Evolutionary conservation across 805 yeast genomes (phyloP), one percentile per base, ranked within the genome.

Genomic region (Zygoascus bituminiphila): DNA sequence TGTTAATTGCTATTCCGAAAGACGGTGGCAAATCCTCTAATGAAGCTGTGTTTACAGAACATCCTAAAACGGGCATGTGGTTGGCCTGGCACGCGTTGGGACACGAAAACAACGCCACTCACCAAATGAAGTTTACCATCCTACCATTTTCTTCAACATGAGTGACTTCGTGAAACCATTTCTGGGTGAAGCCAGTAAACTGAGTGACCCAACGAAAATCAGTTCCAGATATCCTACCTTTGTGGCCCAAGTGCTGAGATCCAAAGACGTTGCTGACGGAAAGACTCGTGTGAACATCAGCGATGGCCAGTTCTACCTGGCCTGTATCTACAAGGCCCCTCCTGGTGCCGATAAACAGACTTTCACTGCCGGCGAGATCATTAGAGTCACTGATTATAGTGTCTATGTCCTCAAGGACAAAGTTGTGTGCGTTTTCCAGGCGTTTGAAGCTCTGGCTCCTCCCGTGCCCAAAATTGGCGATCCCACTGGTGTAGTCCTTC

Each of bases 381-480:
- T 48, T n/a, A 22, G 35, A 21, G 21, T 48, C 25, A 38, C 38
- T 4, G 38, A 44, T 19, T 41, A 25, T 25, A n/a, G 20, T 12
- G 26, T 41, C 17, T 41, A 17, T n/a, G 15, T 41, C 3, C 31
- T 41, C 36, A 41, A 25, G 14, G 35, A 41, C n/a, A 41, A 41
- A 20, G 25, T 23, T 17, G 17, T 20, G 17, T 15, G 17, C 14
- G 44, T 41, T 24, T 41, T 41, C 17, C 33, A 15, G n/a, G 7
- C 33, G 5, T 41, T 41, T 19, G 44, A 41, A 33, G 36, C 25
- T 6, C 12, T 41, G 9, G 17, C 44, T 3, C 20, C 25, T 9
- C 35, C 44, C 8, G 35, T 23, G 8, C 35, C 44, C 4, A 41
- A 37, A 36, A 45, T 51, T 48, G 54, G 54, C n/a, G 38, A 45